Conservation (phyloP, 495 filamentous ascomycete genomes). For the Immersiella caudata region DNA sequence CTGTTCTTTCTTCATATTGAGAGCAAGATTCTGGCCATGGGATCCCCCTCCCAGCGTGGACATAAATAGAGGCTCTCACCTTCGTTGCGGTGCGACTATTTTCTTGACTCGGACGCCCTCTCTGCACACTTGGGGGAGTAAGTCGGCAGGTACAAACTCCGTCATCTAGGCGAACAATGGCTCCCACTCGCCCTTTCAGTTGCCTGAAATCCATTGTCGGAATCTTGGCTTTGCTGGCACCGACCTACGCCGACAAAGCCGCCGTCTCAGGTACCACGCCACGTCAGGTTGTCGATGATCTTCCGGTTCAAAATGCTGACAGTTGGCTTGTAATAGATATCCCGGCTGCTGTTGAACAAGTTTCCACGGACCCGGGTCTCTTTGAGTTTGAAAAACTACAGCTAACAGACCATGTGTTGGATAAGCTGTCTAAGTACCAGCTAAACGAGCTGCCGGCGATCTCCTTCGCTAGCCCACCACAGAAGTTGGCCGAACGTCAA, state of each 20-base stretch:
- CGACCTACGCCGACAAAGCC: too few species aligned
- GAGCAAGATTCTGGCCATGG: background rate
- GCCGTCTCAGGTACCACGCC: background rate
- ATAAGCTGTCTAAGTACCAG: background rate
- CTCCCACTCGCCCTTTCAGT: too few species aligned
- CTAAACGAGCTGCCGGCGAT: background rate
- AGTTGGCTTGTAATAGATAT: background rate
- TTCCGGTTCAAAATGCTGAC: too few species aligned
- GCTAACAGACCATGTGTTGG: constrained; percentile 21
- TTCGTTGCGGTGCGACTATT: too few species aligned
- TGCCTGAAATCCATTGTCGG: too few species aligned
- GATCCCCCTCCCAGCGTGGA: background rate
- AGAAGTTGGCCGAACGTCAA: background rate
- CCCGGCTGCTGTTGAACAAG: constrained; percentile 2
- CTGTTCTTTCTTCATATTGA: background rate
- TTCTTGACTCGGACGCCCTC: too few species aligned
- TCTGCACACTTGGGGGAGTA: too few species aligned
- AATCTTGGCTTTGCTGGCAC: too few species aligned
- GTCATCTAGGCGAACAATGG: too few species aligned
- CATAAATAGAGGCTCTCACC: background rate
- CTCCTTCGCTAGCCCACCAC: background rate
- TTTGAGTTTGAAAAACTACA: constrained; percentile 29
- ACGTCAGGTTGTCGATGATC: too few species aligned
- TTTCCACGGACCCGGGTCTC: background rate
- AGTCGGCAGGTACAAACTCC: too few species aligned